phyloP scores from a whole-genome alignment of 371 early-diverging fungal species.

The Nematocida minor region DNA sequence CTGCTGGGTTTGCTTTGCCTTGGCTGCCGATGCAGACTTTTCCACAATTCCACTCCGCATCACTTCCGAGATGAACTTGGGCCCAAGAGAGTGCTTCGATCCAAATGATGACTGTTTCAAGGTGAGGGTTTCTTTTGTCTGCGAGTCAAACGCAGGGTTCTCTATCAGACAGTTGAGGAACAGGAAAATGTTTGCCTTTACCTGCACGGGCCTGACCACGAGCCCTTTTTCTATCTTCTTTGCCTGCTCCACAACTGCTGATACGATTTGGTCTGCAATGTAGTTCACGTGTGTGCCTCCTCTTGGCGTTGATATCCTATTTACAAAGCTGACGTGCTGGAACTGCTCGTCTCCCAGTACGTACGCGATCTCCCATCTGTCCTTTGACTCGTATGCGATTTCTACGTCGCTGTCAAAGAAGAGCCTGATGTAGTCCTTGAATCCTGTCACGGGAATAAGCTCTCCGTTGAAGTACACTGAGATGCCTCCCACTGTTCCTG shows the following conservation, averaged over 20 bases:
- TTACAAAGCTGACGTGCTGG: constrained; percentile 92
- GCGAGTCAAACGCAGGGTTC: constrained; percentile 96
- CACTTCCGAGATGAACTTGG: constrained; percentile 74
- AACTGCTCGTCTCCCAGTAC: constrained; percentile 87
- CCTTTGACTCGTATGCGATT: constrained; percentile 71
- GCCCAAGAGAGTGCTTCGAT: constrained; percentile 72
- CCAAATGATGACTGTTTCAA: constrained; percentile 76
- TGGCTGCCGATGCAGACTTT: constrained; percentile 72
- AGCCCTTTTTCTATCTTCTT: constrained; percentile 72
- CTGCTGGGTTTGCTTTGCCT: constrained; percentile 74
- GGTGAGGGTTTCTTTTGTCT: constrained; percentile 96
- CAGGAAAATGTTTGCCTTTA: constrained; percentile 82
- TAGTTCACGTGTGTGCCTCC: constrained; percentile 91
- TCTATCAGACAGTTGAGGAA: constrained; percentile 93
- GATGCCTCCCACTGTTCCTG: constrained; percentile 78
- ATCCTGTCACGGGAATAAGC: constrained; percentile 73
- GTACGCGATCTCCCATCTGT: constrained; percentile 93
- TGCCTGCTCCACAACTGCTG: constrained; percentile 69
- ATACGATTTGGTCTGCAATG: constrained; percentile 79
- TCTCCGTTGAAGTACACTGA: constrained; percentile 83
- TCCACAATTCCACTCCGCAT: constrained; percentile 77
- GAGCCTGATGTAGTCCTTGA: constrained; percentile 81
- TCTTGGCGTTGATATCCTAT: constrained; percentile 88
- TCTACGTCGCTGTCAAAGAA: constrained; percentile 66
- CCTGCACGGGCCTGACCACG: constrained; percentile 73